Base-by-base conservation (phyloP, 768 basidiomycete genomes). In the Auriscalpium vulgare region DNA sequence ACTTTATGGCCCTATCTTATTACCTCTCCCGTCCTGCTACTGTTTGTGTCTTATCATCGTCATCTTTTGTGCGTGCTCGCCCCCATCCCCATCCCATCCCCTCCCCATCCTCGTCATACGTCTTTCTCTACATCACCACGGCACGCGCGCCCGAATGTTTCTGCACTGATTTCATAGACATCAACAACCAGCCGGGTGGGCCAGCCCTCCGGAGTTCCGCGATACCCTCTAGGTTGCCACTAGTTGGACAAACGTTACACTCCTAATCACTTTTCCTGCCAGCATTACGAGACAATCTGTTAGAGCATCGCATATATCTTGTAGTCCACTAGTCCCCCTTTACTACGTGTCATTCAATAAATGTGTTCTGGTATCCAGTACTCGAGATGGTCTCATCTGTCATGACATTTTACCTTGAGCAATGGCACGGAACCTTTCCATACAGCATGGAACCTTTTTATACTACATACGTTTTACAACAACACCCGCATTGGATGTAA, bases 301-400 rank as follows among this genome's bases (percentile, higher is more conserved):
- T 81, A 83, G 82, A 84, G 82, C 83, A 83, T 82, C 81, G 80
- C 80, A 82, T 72, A 77, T 70, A 71, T 65, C 55, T 68, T 63
- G 59, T 61, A 57, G 56, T 60, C 51, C 56, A 54, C 55, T 62
- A 63, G 58, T 62, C 38, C 34, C 52, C 44, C 37, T 45, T 40
- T 51, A 43, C 40, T 43, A 14, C 40, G 8, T 43, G 29, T 29
- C 29, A 29, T 29, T 5, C 29, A 29, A 29, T 29, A 29, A 29
- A 29, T 29, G 29, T 29, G 29, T 29, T 29, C 29, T 7, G 29
- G 29, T 29, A 29, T 29, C 29, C 29, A 29, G 29, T 29, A 29
- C 29, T 29, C 29, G 29, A 29, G 29, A 29, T 29, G 21, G 21
- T 21, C 21, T 3, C 21, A 29, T 29, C 7, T 29, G 29, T 29